Base-by-base conservation (phyloP, 1,139 yeast genomes). In the Suhomyces bolitotheri region DNA sequence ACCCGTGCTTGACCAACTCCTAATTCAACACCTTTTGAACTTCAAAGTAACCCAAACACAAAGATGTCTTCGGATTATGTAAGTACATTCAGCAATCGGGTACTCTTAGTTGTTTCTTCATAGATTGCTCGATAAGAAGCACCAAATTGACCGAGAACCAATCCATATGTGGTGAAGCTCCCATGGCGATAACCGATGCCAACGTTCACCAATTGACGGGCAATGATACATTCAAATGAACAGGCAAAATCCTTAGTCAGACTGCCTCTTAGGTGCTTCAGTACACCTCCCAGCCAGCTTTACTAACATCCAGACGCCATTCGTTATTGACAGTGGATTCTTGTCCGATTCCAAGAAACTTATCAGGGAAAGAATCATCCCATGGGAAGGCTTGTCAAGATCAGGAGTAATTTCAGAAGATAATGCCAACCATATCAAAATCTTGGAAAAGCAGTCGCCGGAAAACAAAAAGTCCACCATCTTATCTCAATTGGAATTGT, bases 371-470 rank as follows among this genome's bases (percentile, higher is more conserved):
- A 77, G 95, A 47, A 83, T 94, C 22, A 78, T 90, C 41, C 95
- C 96, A 16, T 90, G 97, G 97, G 95, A 86, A 54, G 95, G 95
- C 7, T 80, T 84, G 51, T 81, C 87, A 13, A 75, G 96, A 43
- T 82, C 94, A 9, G 80, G 78, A 32, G 77, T 82, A 31, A 71
- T 90, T 29, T 63, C 80, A 14, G 72, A 72, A 35, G 80, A 77
- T 41, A 89, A 85, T 54, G 88, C 88, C 12, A 73, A 74, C 43
- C 66, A 75, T 34, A 69, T 87, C 54, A 82, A 81, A 57, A 69
- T 75, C 28, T 71, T 86, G 49, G 94, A 84, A 53, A 78, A 76
- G 44, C 71, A 70, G 53, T 55, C 68, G 19, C 42, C 59, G 43
- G 69, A 69, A 43, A 59, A 69, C 53, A 56, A 63, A 46, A 50